phyloP scores from a whole-genome alignment of 192 early-diverging fungal species.

The Umbelopsis ramanniana region DNA sequence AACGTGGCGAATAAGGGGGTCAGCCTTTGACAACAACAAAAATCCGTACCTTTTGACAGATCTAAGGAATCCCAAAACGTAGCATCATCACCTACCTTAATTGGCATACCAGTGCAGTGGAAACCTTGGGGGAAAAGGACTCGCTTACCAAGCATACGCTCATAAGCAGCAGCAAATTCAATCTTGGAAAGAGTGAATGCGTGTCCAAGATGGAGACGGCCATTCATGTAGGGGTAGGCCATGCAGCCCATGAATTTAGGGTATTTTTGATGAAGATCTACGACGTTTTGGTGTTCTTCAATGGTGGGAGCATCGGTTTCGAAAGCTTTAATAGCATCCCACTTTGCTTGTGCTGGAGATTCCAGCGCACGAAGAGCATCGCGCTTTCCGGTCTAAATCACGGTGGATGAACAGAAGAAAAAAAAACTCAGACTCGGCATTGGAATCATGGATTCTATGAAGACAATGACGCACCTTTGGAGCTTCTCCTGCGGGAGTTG shows the following conservation, averaged over 20 bases:
- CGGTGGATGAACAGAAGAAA: neutral
- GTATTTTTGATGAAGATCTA: conserved; percentile 60
- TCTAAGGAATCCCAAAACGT: no score
- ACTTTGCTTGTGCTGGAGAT: conserved; percentile 72
- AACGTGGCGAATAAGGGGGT: neutral
- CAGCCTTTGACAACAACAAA: no score
- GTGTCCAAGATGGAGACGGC: conserved; percentile 92
- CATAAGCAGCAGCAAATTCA: conserved; percentile 95
- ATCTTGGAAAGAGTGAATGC: conserved; percentile 95
- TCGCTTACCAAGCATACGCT: conserved; percentile 90
- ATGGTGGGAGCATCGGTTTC: conserved; percentile 87
- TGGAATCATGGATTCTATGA: neutral
- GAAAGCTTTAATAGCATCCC: conserved; percentile 79
- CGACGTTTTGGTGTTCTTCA: conserved; percentile 51
- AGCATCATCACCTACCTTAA: conserved; percentile 68
- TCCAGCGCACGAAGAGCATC: conserved; percentile 81
- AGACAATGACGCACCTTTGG: conserved; percentile 2
- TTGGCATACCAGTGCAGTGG: conserved; percentile 99
- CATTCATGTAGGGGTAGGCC: conserved; percentile 98
- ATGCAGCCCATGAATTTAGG: conserved; percentile 96
- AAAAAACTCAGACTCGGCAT: neutral
- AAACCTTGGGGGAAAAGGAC: conserved; percentile 96
- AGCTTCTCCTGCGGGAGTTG: conserved; percentile 5
- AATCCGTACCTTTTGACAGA: no score
- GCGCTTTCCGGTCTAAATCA: conserved; percentile 70